Conservation (phyloP, 176 grass and related monocot genomes). For the Carex littledalei region DNA sequence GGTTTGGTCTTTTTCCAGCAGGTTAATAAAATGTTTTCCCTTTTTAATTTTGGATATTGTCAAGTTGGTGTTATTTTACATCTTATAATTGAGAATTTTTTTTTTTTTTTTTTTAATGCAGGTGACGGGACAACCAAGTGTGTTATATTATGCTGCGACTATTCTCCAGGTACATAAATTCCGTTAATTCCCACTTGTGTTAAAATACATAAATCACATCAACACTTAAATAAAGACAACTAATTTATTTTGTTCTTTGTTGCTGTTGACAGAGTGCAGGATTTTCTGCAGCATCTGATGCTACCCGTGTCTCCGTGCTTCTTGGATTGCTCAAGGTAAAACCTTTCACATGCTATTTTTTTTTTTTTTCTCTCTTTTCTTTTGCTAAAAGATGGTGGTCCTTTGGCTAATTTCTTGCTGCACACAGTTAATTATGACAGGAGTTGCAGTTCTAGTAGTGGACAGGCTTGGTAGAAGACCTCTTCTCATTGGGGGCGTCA, state of each 20-base stretch:
- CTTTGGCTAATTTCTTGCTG: conserved; percentile 21
- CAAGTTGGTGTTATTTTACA: not conserved
- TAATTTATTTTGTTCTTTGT: not conserved
- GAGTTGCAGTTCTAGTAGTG: conserved; percentile 71
- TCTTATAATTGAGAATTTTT: not conserved
- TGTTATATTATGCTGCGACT: conserved; percentile 96
- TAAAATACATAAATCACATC: not conserved
- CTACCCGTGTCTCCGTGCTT: conserved; percentile 89
- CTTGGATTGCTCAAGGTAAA: conserved; percentile 89
- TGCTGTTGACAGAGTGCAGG: conserved; percentile 69
- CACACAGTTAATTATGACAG: conserved; percentile 83
- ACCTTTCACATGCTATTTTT: not conserved
- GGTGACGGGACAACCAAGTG: conserved; percentile 96
- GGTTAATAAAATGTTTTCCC: conserved; percentile 33
- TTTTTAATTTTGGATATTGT: not conserved
- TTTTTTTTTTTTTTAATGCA: conserved; percentile 18
- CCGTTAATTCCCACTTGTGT: not conserved
- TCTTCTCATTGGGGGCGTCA: conserved; percentile 89
- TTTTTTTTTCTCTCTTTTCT: not conserved
- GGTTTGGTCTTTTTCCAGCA: conserved; percentile 96
- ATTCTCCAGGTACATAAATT: conserved; percentile 72
- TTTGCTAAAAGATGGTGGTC: not conserved
- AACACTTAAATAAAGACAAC: not conserved
- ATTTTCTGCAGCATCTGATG: conserved; percentile 91
- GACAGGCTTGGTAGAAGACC: conserved; percentile 89